Base-by-base conservation (phyloP, 345 rosid species). In the Salix arbutifolia region DNA sequence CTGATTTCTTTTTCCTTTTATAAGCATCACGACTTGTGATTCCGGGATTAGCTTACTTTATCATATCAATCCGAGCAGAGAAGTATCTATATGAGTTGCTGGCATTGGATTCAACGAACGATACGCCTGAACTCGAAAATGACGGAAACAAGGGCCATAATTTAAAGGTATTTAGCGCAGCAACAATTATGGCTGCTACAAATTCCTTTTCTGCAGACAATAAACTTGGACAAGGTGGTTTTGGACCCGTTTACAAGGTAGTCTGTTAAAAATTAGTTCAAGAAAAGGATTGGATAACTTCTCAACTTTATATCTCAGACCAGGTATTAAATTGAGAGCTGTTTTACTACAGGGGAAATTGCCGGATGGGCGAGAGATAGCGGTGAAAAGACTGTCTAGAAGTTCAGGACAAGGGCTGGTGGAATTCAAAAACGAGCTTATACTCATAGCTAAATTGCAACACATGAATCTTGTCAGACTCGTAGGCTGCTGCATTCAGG, bases 361-460 rank as follows among this genome's bases (percentile, higher is more conserved):
- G 3, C 21, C 40, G 0, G 67, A 72, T 0, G 84, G 79, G 14
- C 40, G 8, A 12, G 78, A 82, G 62, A 67, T 78, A 65, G 84
- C 81, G 10, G 75, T 82, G 2, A 82, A 78, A 26, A 82, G 78
- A 46, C 50, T 78, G 1, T 77, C 81, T 14, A 50, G 61, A 19
- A 70, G 58, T 16, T 77, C 81, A 5, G 58, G 81, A 70, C 81
- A 82, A 70, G 81, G 81, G 21, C 71, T 78, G 9, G 48, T 52
- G 21, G 84, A 82, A 67, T 82, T 70, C 35, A 81, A 81, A 25
- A 81, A 81, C 65, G 81, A 81, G 69, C 80, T 74, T 18, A 65
- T 76, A 50, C 30, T 77, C n/a, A 77, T 77, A 58, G 78, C 84
- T 13, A 81, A 70, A 28, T 30, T 77, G 5, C 79, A 77, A 7